Evolutionary conservation across 106 monocot genomes (phyloP).

Genomic region (Phalaenopsis equestris): DNA sequence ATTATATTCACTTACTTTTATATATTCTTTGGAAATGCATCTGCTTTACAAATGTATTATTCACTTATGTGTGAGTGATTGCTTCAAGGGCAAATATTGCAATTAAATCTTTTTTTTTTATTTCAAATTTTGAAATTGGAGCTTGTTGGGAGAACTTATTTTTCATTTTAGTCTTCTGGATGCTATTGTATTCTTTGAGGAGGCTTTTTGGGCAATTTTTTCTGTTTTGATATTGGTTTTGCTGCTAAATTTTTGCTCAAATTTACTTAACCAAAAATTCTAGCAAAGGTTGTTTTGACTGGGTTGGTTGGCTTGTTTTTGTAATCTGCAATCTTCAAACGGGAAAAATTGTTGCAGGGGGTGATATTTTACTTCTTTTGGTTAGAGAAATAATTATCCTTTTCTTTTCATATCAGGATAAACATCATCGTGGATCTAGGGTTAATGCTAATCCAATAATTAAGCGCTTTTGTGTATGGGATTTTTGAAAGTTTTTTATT

Average conservation of each 20-base stretch:
- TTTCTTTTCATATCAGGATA: not conserved
- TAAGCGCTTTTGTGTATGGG: not conserved
- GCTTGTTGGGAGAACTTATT: not conserved
- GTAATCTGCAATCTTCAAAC: not conserved
- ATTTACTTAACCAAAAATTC: not conserved
- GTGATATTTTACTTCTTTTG: not conserved
- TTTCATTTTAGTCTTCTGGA: not conserved
- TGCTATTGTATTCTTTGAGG: not conserved
- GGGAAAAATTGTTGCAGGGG: not conserved
- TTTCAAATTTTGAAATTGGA: not conserved
- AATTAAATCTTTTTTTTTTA: not conserved
- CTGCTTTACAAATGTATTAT: not conserved
- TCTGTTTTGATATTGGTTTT: not conserved
- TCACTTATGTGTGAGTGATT: not conserved
- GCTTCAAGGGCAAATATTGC: not conserved
- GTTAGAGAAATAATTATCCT: not conserved
- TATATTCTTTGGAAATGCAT: not conserved
- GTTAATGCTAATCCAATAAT: not conserved
- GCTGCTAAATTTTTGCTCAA: not conserved
- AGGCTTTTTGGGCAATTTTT: not conserved
- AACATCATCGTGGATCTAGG: not conserved
- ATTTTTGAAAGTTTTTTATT: not conserved
- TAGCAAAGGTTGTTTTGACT: not conserved
- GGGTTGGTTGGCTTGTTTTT: not conserved
- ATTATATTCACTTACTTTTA: too few relatives aligned